These are phyloP conservation scores for Diaporthe vexans DNA, from an alignment of 2,329 filamentous ascomycete genomes.

Conservation along the genomic window DNA sequence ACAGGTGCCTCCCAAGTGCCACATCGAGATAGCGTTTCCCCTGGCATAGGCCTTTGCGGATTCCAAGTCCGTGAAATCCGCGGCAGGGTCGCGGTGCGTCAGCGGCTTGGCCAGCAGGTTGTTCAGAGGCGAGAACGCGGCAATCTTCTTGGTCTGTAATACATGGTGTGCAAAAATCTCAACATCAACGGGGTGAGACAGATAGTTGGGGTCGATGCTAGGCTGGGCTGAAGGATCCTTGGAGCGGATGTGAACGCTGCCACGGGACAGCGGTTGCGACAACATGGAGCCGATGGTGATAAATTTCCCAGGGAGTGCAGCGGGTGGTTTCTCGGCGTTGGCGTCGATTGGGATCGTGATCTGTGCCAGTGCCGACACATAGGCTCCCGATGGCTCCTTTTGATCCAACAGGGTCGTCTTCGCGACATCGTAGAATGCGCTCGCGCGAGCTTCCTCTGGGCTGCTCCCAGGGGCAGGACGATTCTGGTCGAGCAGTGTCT, in stretches of 20 bases:
- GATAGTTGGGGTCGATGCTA: slow-evolving; percentile 67
- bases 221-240: slow-evolving; percentile 56
- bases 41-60: slow-evolving; percentile 21
- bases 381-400: slow-evolving; percentile 25
- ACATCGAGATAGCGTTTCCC: slow-evolving; percentile 28
- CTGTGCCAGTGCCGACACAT: slow-evolving; percentile 44
- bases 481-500: slow-evolving; percentile 20
- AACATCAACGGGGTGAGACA: slow-evolving; percentile 62
- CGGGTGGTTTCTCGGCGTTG: slow-evolving; percentile 43
- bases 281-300: slow-evolving; percentile 67
- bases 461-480: background rate
- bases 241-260: slow-evolving; percentile 66
- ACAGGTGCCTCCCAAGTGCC: slow-evolving; percentile 35
- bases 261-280: slow-evolving; percentile 69
- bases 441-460: background rate
- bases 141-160: slow-evolving; percentile 56
- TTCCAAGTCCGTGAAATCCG: slow-evolving; percentile 18
- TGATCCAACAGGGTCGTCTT: slow-evolving; percentile 17
- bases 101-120: slow-evolving; percentile 21
- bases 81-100: slow-evolving; percentile 46
- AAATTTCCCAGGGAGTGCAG: slow-evolving; percentile 58
- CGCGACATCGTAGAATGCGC: slow-evolving; percentile 11
- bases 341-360: slow-evolving; percentile 45
- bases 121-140: slow-evolving; percentile 52
- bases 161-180: slow-evolving; percentile 58